Evolutionary conservation across 2,329 filamentous ascomycete genomes (phyloP).

Genomic region (Aspergillus fumigatiaffinis): DNA sequence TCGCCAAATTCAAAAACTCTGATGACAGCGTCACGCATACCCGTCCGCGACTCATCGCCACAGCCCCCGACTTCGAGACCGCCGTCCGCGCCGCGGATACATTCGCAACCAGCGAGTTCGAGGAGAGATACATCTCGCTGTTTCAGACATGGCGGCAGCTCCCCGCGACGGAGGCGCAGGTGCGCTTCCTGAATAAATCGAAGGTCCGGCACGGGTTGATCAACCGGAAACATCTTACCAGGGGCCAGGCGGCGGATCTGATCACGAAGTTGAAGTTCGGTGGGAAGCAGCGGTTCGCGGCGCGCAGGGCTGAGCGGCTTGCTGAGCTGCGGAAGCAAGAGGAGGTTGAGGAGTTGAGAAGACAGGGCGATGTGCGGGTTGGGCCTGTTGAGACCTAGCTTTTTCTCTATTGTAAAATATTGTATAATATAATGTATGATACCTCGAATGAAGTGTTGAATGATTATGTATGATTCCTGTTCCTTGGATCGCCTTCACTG

Average conservation of each 20-base stretch:
- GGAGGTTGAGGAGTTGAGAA: slow-evolving; percentile 12
- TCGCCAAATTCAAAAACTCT: slow-evolving; percentile 26
- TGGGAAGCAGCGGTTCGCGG: slow-evolving; percentile 61
- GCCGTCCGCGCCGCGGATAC: slow-evolving; percentile 84
- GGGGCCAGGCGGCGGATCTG: slow-evolving; percentile 81
- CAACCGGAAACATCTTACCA: slow-evolving; percentile 54
- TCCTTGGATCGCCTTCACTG: neutral
- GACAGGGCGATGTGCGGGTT: slow-evolving; percentile 39
- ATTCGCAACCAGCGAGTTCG: slow-evolving; percentile 65
- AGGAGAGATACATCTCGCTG: slow-evolving; percentile 62
- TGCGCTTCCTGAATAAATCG: slow-evolving; percentile 41
- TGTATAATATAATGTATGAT: neutral
- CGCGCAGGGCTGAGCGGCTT: slow-evolving; percentile 22
- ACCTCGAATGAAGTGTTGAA: slow-evolving; percentile 14
- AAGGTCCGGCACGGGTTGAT: slow-evolving; percentile 19
- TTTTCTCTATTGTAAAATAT: too few species aligned
- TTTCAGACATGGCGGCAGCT: slow-evolving; percentile 65
- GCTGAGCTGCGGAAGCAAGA: slow-evolving; percentile 8
- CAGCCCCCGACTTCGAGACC: slow-evolving; percentile 62
- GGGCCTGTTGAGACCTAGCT: slow-evolving; percentile 37
- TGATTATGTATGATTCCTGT: neutral
- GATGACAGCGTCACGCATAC: slow-evolving; percentile 56
- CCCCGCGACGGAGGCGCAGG: slow-evolving; percentile 55
- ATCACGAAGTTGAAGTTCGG: slow-evolving; percentile 89
- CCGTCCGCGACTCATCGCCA: slow-evolving; percentile 64